Percentiles rank a stretch among this genome's conserved stretches.
Conservation (phyloP, 2,329 filamentous ascomycete species). For the Exophiala bonariae region DNA sequence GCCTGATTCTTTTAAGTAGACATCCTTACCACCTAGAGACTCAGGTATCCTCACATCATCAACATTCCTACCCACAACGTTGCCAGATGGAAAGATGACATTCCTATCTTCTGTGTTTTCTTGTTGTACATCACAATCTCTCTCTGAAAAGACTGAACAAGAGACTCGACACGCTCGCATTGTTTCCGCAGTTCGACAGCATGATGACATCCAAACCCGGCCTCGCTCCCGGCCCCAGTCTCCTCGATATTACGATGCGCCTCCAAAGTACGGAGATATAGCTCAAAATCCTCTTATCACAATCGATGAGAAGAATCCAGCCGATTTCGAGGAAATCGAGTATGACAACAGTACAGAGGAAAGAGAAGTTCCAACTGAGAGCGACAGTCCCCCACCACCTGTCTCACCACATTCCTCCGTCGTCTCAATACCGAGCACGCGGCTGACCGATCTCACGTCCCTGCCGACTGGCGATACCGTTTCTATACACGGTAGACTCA, state of each 20-base stretch:
- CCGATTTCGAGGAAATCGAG: conserved; percentile 3
- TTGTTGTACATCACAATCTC: not conserved
- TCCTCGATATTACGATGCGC: conserved; percentile 9
- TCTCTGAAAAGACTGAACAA: not conserved
- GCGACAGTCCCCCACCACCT: conserved; percentile 7
- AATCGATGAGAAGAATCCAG: conserved; percentile 18
- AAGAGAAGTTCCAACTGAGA: conserved; percentile 5
- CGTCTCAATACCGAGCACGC: conserved; percentile 24
- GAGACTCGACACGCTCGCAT: not conserved
- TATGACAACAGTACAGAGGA: not conserved
- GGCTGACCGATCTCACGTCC: conserved; percentile 23
- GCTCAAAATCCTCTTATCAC: conserved; percentile 5
- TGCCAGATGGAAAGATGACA: not conserved
- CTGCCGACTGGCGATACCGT: conserved; percentile 21
- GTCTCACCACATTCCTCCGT: conserved; percentile 23
- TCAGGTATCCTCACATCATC: too few species aligned
- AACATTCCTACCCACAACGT: not conserved
- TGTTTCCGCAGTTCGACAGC: not conserved
- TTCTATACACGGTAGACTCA: conserved; percentile 5
- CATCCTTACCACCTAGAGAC: too few species aligned
- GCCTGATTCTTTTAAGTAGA: too few species aligned
- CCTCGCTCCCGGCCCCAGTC: conserved; percentile 1
- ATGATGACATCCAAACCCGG: not conserved
- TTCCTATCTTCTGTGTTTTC: not conserved
- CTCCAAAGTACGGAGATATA: conserved; percentile 20